These are phyloP conservation scores for Paraconiothyrium sp. DNA, from an alignment of 2,329 filamentous ascomycete genomes.

Conservation along the genomic window DNA sequence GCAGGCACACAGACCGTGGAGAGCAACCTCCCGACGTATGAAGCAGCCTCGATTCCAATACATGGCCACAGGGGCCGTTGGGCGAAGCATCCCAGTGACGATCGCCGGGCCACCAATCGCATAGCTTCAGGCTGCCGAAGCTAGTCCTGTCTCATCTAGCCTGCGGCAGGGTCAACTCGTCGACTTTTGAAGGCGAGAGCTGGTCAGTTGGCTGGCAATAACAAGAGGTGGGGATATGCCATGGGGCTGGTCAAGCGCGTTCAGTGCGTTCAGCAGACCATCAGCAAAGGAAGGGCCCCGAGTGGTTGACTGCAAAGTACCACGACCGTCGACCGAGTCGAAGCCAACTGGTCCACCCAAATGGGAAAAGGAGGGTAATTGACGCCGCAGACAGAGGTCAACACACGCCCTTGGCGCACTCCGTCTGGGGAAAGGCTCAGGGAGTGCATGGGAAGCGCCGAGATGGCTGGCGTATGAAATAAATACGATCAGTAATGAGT, in stretches of 20 bases:
- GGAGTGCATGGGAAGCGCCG: not conserved
- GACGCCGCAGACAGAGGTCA: not conserved
- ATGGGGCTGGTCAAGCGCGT: not conserved
- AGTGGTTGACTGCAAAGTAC: not conserved
- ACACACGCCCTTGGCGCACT: not conserved
- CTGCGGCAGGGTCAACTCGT: not conserved
- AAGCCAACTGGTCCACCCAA: not conserved
- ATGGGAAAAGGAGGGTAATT: not conserved
- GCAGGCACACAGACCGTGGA: no score
- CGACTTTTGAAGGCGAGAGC: not conserved
- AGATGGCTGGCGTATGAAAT: not conserved
- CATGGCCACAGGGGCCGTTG: not conserved
- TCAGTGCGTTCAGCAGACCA: no score
- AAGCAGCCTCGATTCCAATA: not conserved
- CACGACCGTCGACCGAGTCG: no score
- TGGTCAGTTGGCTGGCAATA: not conserved
- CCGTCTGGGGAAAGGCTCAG: not conserved
- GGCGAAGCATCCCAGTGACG: not conserved
- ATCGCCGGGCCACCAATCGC: not conserved
- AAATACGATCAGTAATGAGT: not conserved
- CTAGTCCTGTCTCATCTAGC: not conserved
- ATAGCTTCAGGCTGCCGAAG: not conserved
- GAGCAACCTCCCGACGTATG: no score
- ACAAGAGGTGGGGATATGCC: not conserved
- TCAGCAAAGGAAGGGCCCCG: not conserved